Evolutionary conservation across 352 stramenopile genomes (phyloP).

Genomic region (Phytopythium boreale): DNA sequence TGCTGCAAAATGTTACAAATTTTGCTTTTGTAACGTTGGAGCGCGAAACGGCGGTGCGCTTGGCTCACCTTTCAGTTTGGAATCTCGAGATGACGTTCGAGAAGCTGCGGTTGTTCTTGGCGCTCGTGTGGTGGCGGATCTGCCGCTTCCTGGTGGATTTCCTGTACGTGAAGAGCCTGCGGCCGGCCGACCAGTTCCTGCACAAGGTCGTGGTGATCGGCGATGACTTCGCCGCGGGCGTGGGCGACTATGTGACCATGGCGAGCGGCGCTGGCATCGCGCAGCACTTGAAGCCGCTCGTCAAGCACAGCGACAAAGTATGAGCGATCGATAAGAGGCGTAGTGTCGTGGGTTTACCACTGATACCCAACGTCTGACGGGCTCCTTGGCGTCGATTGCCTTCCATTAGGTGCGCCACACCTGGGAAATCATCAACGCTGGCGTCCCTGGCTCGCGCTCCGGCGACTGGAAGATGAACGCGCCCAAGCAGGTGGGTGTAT

Average conservation of each 20-base stretch:
- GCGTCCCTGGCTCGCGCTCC: conserved; percentile 56
- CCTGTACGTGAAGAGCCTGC: conserved; percentile 42
- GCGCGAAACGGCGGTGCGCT: too few species aligned
- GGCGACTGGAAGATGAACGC: conserved; percentile 65
- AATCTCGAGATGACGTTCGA: conserved; percentile 20
- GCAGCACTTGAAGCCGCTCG: conserved; percentile 46
- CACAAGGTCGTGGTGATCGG: conserved; percentile 85
- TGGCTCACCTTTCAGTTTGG: background rate
- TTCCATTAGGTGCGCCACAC: conserved; percentile 62
- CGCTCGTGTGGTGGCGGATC: conserved; percentile 66
- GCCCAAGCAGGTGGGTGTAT: conserved; percentile 43
- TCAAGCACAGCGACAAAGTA: conserved; percentile 63
- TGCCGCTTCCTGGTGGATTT: conserved; percentile 50
- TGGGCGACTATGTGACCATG: conserved; percentile 77
- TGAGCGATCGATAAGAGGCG: background rate
- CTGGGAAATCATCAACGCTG: conserved; percentile 81
- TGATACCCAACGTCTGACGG: conserved; percentile 10
- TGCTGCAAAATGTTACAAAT: background rate
- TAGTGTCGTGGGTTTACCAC: conserved; percentile 3
- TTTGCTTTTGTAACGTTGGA: too few species aligned
- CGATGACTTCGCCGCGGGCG: conserved; percentile 78
- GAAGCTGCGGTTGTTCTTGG: conserved; percentile 46
- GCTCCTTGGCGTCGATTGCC: background rate
- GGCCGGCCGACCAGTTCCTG: conserved; percentile 57
- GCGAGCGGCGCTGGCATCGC: conserved; percentile 41